Base-by-base conservation (phyloP, 2,329 filamentous ascomycete species). In the Ascochyta koolunga region DNA sequence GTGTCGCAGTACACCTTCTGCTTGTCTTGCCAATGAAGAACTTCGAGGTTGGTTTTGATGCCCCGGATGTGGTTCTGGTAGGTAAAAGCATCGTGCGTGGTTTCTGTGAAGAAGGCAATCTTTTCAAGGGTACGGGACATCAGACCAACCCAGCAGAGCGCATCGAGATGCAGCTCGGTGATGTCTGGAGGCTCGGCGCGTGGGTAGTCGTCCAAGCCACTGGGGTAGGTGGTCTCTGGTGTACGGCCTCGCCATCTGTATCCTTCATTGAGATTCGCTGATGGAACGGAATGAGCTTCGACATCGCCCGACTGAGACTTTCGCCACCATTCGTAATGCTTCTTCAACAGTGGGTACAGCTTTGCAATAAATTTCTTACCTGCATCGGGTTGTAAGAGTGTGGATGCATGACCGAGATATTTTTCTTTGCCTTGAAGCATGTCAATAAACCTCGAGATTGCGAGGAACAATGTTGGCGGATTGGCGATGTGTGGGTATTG, bases 401-500 rank as follows among this genome's bases (percentile, higher is more conserved):
- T 74, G 22, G 77, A 65, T 19, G 58, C 54, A 59, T 89, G 86
- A 2, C 85, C 84, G 16, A 80, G 86, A 53, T 86, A 84, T 36
- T 66, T 64, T 2, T 31, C 42, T 18, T 62, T 65, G 21, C 77
- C 77, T 27, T 67, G 43, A 10, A 71, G 44, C 42, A 68, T 61
- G 46, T 91, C 86, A 69, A 96, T 83, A 66, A 96, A 91, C 21
- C 82, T 83, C 62, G 96, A 90, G 6, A 98, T 80, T 49, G 93
- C 86, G 66, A 96, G 84, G 76, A 96, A 97, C 8, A 98, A 82
- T 0, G 93, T 98, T 2, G 95, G 93, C 0, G 93, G 95, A 72
- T 98, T 98, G 48, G 93, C 93, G 67, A 97, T 96, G 74, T 97
- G 92, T 16, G 93, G 93, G 69, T 96, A 97, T 71, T 98, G 93